Conservation (phyloP, 345 rosid species). For the Syzygium grande region DNA sequence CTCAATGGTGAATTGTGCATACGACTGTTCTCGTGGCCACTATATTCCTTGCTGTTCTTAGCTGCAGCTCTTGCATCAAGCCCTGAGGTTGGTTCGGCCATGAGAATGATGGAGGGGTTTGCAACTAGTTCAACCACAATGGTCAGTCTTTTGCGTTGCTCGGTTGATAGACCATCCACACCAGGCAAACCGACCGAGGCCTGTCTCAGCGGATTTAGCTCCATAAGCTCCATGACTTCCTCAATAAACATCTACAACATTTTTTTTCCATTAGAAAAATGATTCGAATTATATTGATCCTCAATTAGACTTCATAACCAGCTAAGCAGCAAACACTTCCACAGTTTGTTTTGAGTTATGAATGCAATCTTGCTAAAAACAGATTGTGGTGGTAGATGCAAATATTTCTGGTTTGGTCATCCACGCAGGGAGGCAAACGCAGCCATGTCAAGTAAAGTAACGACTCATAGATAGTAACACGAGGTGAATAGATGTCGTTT, state of each 20-base stretch:
- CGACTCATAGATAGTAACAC: conserved; percentile 36
- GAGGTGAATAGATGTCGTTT: conserved; percentile 42
- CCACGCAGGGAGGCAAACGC: conserved; percentile 24
- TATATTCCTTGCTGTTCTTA: conserved; percentile 28
- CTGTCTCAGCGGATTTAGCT: no score
- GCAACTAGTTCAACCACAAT: no score
- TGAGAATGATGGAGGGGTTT: conserved; percentile 77
- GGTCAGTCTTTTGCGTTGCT: no score
- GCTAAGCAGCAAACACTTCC: neutral
- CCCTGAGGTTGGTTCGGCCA: conserved; percentile 94
- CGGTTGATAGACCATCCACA: no score
- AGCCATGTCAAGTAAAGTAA: conserved; percentile 45
- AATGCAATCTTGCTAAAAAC: neutral
- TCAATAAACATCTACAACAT: conserved; percentile 24
- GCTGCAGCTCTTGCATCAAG: conserved; percentile 92
- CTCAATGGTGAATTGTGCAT: conserved; percentile 68
- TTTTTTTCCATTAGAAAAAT: no score
- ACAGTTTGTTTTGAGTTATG: neutral
- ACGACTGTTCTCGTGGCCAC: conserved; percentile 87
- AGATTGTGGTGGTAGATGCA: neutral
- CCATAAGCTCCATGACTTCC: conserved; percentile 73
- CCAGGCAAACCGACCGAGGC: no score
- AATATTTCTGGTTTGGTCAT: conserved; percentile 30
- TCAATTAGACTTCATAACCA: no score
- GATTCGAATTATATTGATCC: no score